Evolutionary conservation across 1,284 basidiomycete species (phyloP).

Genomic region (Pseudozyma thailandica): DNA sequence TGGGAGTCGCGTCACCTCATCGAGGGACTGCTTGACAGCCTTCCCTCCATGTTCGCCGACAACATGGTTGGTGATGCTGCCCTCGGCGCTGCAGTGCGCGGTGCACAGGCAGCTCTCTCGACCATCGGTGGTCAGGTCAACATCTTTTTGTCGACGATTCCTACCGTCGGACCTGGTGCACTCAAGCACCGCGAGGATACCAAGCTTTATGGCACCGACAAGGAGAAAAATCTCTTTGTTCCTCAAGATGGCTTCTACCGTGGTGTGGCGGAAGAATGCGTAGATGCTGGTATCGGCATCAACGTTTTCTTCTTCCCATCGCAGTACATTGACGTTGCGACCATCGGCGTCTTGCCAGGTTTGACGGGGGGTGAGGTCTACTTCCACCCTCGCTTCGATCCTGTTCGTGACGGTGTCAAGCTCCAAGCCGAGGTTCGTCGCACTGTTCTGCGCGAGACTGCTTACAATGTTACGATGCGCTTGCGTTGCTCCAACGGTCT

Average conservation of each 20-base stretch:
- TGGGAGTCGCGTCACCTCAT: slow-evolving; percentile 75
- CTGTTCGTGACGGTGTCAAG: slow-evolving; percentile 76
- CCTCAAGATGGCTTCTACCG: slow-evolving; percentile 83
- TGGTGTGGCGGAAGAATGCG: slow-evolving; percentile 85
- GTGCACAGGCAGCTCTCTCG: slow-evolving; percentile 76
- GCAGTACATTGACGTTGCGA: slow-evolving; percentile 86
- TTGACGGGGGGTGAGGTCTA: slow-evolving; percentile 91
- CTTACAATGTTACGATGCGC: slow-evolving; percentile 82
- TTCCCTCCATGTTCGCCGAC: slow-evolving; percentile 77
- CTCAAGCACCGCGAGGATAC: slow-evolving; percentile 75
- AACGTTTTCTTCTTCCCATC: slow-evolving; percentile 87
- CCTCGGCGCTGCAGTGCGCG: slow-evolving; percentile 79
- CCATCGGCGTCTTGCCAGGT: slow-evolving; percentile 76
- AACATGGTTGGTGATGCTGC: slow-evolving; percentile 74
- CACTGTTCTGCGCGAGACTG: slow-evolving; percentile 78
- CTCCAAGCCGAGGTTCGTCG: slow-evolving; percentile 80
- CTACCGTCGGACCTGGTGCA: slow-evolving; percentile 81
- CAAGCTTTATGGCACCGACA: slow-evolving; percentile 85
- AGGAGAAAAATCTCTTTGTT: slow-evolving; percentile 82
- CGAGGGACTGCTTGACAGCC: slow-evolving; percentile 75
- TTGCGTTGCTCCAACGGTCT: slow-evolving; percentile 88
- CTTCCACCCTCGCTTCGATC: slow-evolving; percentile 89
- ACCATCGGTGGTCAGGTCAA: slow-evolving; percentile 86
- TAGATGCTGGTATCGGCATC: slow-evolving; percentile 88
- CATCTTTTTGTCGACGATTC: slow-evolving; percentile 82